These are phyloP conservation scores for Fusarium sambucinum DNA, from an alignment of 2,329 filamentous ascomycete genomes.

Conservation along the genomic window DNA sequence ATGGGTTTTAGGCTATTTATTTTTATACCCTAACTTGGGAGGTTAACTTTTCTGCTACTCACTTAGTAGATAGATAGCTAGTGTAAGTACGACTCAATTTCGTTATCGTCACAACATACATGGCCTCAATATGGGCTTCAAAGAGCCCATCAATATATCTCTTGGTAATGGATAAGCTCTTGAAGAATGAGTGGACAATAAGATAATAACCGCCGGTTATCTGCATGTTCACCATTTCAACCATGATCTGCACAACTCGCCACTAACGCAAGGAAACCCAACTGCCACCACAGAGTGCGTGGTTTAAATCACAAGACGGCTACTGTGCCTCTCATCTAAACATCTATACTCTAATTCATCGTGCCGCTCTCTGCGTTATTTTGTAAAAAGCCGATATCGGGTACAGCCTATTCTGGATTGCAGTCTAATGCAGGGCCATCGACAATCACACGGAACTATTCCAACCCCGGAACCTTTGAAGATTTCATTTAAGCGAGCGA, in stretches of 20 bases:
- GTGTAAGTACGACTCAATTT: background rate
- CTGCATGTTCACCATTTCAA: conserved; percentile 29
- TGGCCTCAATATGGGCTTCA: conserved; percentile 1
- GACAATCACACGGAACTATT: background rate
- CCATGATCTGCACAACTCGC: conserved; percentile 9
- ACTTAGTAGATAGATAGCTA: no score
- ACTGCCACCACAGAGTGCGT: background rate
- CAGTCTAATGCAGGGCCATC: conserved; percentile 13
- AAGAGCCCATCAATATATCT: conserved; percentile 1
- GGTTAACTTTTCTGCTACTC: no score
- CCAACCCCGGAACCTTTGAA: conserved; percentile 7
- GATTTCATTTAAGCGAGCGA: background rate
- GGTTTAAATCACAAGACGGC: background rate
- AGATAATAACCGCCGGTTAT: conserved; percentile 12
- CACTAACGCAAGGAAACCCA: conserved; percentile 14
- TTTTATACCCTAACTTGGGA: no score
- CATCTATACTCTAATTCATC: background rate
- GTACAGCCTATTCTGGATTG: conserved; percentile 19
- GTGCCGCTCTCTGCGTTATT: background rate
- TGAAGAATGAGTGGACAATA: conserved; percentile 12
- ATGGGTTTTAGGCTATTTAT: no score
- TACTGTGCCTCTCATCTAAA: background rate
- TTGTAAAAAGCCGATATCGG: conserved; percentile 17
- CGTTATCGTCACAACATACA: background rate
- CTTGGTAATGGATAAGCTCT: conserved; percentile 17